Percentiles rank a stretch among this genome's conserved stretches.
phyloP scores from a whole-genome alignment of 768 basidiomycete genomes.

The Hortiboletus flavorubellus region DNA sequence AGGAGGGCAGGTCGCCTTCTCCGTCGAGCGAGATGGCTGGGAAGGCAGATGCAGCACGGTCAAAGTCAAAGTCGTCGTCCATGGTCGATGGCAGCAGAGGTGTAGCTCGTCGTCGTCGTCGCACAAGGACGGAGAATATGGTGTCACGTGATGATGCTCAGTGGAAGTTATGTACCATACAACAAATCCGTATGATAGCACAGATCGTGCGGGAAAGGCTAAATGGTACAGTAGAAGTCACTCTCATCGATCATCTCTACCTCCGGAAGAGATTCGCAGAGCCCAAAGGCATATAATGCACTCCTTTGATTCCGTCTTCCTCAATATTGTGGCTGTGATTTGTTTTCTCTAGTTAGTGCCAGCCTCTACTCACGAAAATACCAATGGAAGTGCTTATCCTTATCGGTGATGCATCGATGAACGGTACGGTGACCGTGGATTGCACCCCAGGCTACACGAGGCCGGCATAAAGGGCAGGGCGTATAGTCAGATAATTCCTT shows the following conservation, averaged over 20 bases:
- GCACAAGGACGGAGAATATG: neutral
- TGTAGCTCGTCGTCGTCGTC: neutral
- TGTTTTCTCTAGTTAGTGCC: neutral
- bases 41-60: slow-evolving; percentile 77
- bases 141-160: slow-evolving; percentile 10
- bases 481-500: neutral
- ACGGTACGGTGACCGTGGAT: neutral
- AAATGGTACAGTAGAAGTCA: too few species aligned
- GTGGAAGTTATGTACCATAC: too few species aligned
- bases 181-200: too few species aligned
- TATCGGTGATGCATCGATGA: neutral
- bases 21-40: slow-evolving; percentile 82
- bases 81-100: slow-evolving; percentile 3
- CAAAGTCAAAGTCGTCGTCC: slow-evolving; percentile 72
- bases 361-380: too few species aligned
- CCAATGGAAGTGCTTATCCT: neutral
- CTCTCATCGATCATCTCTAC: too few species aligned
- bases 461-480: slow-evolving; percentile 9
- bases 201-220: too few species aligned
- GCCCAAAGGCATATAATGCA: neutral
- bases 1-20: slow-evolving; percentile 49
- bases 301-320: neutral
- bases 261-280: too few species aligned
- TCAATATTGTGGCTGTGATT: slow-evolving; percentile 2
- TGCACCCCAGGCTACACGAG: neutral